Conservation (phyloP, 2,329 filamentous ascomycete genomes). For the Rachicladosporium sp. region DNA sequence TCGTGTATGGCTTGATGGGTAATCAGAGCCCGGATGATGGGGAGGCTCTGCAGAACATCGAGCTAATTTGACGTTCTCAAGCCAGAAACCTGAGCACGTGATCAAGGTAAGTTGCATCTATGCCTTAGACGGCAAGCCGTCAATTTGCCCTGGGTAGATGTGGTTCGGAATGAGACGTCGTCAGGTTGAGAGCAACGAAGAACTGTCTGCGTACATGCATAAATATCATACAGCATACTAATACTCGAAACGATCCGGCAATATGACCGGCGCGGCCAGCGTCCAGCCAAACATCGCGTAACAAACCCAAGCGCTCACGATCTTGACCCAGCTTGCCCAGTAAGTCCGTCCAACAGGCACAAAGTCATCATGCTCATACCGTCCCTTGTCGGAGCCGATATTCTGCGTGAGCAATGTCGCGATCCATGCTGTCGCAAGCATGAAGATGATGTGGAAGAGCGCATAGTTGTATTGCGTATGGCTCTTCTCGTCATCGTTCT, state of each 20-base stretch:
- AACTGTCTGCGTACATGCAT: no score
- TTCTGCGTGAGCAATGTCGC: constrained; percentile 79
- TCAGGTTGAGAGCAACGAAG: no score
- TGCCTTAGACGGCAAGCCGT: no score
- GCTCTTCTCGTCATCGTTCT: constrained; percentile 76
- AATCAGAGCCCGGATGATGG: no score
- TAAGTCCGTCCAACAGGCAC: constrained; percentile 89
- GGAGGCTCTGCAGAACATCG: no score
- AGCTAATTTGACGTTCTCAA: no score
- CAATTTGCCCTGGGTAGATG: no score
- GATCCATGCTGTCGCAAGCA: constrained; percentile 91
- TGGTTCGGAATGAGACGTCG: no score
- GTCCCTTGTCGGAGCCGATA: constrained; percentile 52
- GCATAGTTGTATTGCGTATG: constrained; percentile 93
- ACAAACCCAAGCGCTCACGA: constrained; percentile 92
- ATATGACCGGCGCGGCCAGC: constrained; percentile 67
- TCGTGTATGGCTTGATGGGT: no score
- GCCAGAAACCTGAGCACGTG: no score
- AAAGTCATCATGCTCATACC: constrained; percentile 59
- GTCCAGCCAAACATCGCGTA: constrained; percentile 93
- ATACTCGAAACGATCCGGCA: constrained; percentile 76
- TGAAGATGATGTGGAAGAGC: constrained; percentile 95
- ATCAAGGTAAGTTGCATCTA: no score
- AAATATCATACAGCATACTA: constrained; percentile 10
- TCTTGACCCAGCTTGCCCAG: constrained; percentile 98